These are phyloP conservation scores for Trypanosoma vivax DNA, from an alignment of 208 protist species.

Conservation along the genomic window DNA sequence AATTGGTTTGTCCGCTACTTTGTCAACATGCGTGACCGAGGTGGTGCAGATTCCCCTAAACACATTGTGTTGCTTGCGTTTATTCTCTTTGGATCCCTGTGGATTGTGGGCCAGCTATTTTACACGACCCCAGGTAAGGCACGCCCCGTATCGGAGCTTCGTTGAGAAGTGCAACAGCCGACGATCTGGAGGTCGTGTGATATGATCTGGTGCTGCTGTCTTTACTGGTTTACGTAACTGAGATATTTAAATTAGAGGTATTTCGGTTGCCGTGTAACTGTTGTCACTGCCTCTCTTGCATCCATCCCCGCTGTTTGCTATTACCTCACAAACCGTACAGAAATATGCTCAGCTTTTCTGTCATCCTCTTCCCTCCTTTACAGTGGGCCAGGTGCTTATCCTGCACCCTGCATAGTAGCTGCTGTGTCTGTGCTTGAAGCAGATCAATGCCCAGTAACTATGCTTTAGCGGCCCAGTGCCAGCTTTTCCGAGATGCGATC, in stretches of 20 bases:
- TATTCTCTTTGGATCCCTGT: conserved; percentile 19
- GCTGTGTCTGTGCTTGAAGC: not conserved
- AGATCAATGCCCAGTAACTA: conserved; percentile 48
- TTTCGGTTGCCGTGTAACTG: too few species aligned
- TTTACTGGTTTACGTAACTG: too few species aligned
- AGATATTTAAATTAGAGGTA: too few species aligned
- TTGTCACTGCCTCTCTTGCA: too few species aligned
- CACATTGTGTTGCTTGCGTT: conserved; percentile 27
- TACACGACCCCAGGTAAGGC: conserved; percentile 65
- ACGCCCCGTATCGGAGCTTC: conserved; percentile 54
- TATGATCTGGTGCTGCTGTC: too few species aligned
- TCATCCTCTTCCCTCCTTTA: too few species aligned
- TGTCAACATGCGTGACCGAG: conserved; percentile 66
- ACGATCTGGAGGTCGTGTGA: too few species aligned
- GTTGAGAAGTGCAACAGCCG: conserved; percentile 25
- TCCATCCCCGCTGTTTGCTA: too few species aligned
- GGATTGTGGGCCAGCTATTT: conserved; percentile 56
- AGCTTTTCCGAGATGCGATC: conserved; percentile 46
- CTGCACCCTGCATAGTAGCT: too few species aligned
- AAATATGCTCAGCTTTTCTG: too few species aligned
- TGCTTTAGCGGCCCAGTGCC: conserved; percentile 38
- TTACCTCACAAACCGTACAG: too few species aligned
- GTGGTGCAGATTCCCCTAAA: conserved; percentile 48
- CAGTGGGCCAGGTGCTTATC: too few species aligned
- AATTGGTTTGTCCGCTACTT: conserved; percentile 88